These are phyloP conservation scores for Ustilago crameri DNA, from an alignment of 1,284 basidiomycete genomes.

Conservation along the genomic window DNA sequence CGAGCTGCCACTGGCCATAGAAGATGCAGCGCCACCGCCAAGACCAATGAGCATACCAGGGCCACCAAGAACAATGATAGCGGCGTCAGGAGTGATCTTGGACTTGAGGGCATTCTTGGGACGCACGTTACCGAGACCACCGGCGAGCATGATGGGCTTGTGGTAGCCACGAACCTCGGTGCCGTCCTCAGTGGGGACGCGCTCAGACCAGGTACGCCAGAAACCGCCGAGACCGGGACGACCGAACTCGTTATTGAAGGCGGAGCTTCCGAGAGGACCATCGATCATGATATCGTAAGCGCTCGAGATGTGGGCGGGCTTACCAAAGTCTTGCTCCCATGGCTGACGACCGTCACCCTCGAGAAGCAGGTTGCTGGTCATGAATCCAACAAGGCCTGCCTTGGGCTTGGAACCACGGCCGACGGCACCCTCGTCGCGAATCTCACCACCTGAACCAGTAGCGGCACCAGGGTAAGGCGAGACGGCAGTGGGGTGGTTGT, in stretches of 20 bases:
- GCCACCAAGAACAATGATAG: constrained; percentile 90
- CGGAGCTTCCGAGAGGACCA: constrained; percentile 90
- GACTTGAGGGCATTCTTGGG: constrained; percentile 65
- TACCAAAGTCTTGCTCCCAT: constrained; percentile 74
- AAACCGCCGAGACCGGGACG: constrained; percentile 78
- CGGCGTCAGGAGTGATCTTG: constrained; percentile 58
- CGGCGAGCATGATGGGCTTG: constrained; percentile 99
- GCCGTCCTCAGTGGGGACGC: constrained; percentile 48
- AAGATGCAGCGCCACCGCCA: constrained; percentile 94
- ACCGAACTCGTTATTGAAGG: constrained; percentile 99
- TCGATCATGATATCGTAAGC: constrained; percentile 97
- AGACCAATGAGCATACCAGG: constrained; percentile 96
- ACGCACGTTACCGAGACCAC: constrained; percentile 90
- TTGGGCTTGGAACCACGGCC: constrained; percentile 95
- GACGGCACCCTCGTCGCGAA: constrained; percentile 95
- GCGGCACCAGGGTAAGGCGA: constrained; percentile 97
- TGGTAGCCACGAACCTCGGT: constrained; percentile 91
- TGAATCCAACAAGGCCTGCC: constrained; percentile 92
- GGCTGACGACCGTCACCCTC: constrained; percentile 53
- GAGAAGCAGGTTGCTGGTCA: constrained; percentile 83
- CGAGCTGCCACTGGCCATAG: constrained; percentile 75
- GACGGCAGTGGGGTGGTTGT: constrained; percentile 98
- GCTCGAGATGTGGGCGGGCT: constrained; percentile 89
- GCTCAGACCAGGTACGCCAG: constrained; percentile 66
- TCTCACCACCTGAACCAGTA: constrained; percentile 97